phyloP scores from a whole-genome alignment of 2,329 filamentous ascomycete species.

The Penicillium sp. region DNA sequence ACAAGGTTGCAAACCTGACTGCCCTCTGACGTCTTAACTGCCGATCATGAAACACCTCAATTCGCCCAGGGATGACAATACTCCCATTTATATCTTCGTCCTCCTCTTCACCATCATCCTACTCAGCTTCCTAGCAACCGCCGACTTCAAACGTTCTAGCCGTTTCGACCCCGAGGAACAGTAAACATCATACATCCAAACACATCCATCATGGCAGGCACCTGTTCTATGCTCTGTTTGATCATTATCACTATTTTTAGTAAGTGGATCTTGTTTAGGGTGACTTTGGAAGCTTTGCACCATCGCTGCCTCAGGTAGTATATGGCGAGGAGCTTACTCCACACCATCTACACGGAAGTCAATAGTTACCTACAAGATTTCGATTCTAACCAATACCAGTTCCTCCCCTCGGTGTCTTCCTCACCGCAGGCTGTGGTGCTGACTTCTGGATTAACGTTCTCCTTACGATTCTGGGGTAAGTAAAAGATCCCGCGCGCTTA shows the following conservation, averaged over 20 bases:
- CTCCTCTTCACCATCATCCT: conserved; percentile 28
- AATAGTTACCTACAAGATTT: background rate
- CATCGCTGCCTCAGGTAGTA: background rate
- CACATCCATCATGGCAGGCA: conserved; percentile 30
- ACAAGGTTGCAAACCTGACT: background rate
- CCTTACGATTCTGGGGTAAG: conserved; percentile 63
- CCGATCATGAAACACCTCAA: conserved; percentile 28
- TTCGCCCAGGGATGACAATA: conserved; percentile 25
- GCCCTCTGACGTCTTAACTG: conserved; percentile 4
- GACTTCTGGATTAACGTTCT: conserved; percentile 68
- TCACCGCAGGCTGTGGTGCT: conserved; percentile 64
- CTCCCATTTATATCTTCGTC: conserved; percentile 28
- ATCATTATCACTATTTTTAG: conserved; percentile 50
- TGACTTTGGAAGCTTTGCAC: background rate
- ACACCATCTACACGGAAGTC: background rate
- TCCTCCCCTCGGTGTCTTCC: conserved; percentile 64
- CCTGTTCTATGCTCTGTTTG: conserved; percentile 42
- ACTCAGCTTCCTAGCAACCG: conserved; percentile 26
- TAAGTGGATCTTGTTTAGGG: conserved; percentile 27
- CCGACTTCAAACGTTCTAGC: conserved; percentile 14
- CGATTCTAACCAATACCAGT: conserved; percentile 46
- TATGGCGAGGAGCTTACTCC: background rate
- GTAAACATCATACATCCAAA: background rate
- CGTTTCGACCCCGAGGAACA: conserved; percentile 4
- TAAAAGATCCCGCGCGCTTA: conserved; percentile 1